Conservation (phyloP, 2,329 filamentous ascomycete species). For the Neofusicoccum ribis region DNA sequence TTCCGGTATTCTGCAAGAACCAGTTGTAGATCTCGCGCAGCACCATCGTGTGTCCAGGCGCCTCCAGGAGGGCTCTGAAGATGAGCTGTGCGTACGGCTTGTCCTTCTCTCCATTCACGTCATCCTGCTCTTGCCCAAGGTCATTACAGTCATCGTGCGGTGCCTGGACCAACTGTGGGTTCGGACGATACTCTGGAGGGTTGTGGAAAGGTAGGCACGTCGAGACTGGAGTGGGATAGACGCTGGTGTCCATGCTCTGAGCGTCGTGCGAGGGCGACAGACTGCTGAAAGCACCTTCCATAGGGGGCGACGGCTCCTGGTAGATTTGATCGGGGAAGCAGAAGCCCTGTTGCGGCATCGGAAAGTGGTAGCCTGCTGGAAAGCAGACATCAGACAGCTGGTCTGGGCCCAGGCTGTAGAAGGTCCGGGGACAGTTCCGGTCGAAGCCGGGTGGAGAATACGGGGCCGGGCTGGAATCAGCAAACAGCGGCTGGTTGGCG, state of each 20-base stretch:
- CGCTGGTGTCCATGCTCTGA: not conserved
- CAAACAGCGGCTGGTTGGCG: not conserved
- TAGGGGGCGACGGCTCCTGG: not conserved
- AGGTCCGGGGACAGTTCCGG: slow-evolving; percentile 24
- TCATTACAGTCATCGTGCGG: not conserved
- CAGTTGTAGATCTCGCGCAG: slow-evolving; percentile 88
- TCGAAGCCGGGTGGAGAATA: not conserved
- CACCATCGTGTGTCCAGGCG: slow-evolving; percentile 67
- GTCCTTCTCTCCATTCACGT: slow-evolving; percentile 41
- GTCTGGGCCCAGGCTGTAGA: not conserved
- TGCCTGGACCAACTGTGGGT: not conserved
- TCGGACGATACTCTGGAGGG: not conserved
- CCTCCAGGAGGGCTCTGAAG: slow-evolving; percentile 70
- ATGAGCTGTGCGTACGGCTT: slow-evolving; percentile 83
- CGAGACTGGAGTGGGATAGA: not conserved
- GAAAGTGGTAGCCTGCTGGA: slow-evolving; percentile 8
- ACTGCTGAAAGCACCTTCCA: not conserved
- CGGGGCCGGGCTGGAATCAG: slow-evolving; percentile 25
- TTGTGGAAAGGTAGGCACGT: not conserved
- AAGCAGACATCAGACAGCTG: not conserved
- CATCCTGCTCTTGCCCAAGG: slow-evolving; percentile 21
- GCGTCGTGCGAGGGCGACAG: not conserved
- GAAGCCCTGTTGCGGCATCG: not conserved
- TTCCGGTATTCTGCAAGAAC: slow-evolving; percentile 80
- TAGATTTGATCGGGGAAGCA: not conserved